phyloP scores from a whole-genome alignment of 1,284 basidiomycete genomes.

The Wallemia hederae region DNA sequence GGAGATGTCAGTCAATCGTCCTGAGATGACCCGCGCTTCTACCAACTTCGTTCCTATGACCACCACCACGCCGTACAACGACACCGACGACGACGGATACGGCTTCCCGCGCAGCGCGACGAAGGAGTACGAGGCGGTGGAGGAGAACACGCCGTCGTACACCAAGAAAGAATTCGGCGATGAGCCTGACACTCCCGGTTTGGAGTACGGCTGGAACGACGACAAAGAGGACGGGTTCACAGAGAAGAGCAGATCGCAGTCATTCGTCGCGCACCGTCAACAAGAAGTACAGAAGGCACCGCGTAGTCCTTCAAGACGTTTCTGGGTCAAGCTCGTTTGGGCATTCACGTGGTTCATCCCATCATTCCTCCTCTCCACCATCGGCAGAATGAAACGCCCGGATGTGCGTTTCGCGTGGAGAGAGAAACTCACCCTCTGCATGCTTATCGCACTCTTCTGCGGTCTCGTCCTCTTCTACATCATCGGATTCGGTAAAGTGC shows the following conservation, averaged over 20 bases:
- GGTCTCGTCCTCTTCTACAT: constrained; percentile 71
- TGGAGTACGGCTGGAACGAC: constrained; percentile 36
- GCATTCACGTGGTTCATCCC: constrained; percentile 80
- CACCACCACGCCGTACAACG: neutral
- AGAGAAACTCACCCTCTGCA: constrained; percentile 83
- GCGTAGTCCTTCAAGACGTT: constrained; percentile 22
- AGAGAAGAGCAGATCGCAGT: constrained; percentile 58
- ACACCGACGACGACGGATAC: neutral
- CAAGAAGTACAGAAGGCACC: neutral
- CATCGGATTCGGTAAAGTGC: constrained; percentile 54
- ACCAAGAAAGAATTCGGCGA: constrained; percentile 28
- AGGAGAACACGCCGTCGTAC: constrained; percentile 24
- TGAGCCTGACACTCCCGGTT: constrained; percentile 25
- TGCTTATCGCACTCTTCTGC: constrained; percentile 87
- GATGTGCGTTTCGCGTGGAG: constrained; percentile 91
- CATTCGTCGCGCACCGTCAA: constrained; percentile 14
- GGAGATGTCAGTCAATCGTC: constrained; percentile 29
- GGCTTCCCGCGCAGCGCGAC: neutral
- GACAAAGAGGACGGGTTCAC: constrained; percentile 52
- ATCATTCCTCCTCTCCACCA: constrained; percentile 31
- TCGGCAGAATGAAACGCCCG: constrained; percentile 71
- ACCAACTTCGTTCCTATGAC: constrained; percentile 32
- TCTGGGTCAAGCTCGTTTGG: constrained; percentile 72
- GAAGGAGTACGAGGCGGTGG: neutral
- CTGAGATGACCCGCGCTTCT: constrained; percentile 70